Base-by-base conservation (phyloP, 805 yeast species). In the Barnettozyma salicaria region DNA sequence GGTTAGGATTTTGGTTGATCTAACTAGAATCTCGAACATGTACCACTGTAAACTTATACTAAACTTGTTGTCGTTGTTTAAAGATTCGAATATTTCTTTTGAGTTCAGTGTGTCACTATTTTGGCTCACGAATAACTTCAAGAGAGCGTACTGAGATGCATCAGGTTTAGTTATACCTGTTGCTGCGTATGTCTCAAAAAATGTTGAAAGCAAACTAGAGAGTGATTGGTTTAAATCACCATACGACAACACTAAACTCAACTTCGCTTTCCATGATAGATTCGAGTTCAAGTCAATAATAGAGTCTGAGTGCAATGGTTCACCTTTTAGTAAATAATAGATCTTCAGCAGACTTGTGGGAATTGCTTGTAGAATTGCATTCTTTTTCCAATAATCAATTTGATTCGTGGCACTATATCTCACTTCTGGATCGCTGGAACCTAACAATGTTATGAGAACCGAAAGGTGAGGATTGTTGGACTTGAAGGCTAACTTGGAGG, bases 381-480 rank as follows among this genome's bases (percentile, higher is more conserved):
- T 60, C 4, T 65, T 62, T 21, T 56, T 56, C 97, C 97, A 89
- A 26, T 71, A 74, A 3, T 63, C 59, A 18, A 90, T 58, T 58
- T 88, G 96, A 23, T 58, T 56, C 6, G 53, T 45, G 0, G 96
- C 89, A 36, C 76, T 64, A 1, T 50, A 50, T 34, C 67, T 65
- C 4, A 82, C 79, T 2, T 68, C 65, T 1, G 68, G 68, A 46
- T 80, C 83, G 47, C 81, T 80, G 0, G 92, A 78, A 23, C 85
- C 95, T 7, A 82, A 55, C 29, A 83, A 61, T 0, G 96, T 70
- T 10, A 90, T 57, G 19, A 86, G 51, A 0, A 75, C 76, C 0
- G 95, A 77, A 14, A 90, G 58, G 55, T 89, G 95, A 5, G 72
- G 60, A 49, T 84, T 83, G 7, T 70, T 68, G 1, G 81, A 59